Percentiles rank a stretch among this genome's conserved stretches.
phyloP scores from a whole-genome alignment of 1,139 yeast genomes.

The Debaryomycetaceae sp. region DNA sequence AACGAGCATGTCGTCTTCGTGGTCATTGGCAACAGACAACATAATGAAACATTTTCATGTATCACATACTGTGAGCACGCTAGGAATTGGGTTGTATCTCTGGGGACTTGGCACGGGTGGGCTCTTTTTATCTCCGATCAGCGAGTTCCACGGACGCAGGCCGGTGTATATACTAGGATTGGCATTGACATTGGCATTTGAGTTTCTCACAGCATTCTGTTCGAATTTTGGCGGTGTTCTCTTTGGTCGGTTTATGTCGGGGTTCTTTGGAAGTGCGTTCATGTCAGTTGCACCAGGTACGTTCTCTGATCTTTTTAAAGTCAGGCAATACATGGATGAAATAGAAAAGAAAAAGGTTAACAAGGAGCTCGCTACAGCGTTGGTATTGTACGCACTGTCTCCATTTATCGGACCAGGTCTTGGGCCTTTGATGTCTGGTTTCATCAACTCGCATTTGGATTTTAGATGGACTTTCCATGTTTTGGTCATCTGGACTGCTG shows the following conservation, averaged over 20 bases:
- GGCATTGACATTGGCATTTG: slow-evolving; percentile 19
- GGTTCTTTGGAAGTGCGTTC: slow-evolving; percentile 32
- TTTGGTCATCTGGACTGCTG: slow-evolving; percentile 21
- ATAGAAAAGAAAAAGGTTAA: slow-evolving; percentile 9
- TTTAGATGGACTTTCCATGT: slow-evolving; percentile 27
- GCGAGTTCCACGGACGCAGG: slow-evolving; percentile 33
- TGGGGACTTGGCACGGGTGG: slow-evolving; percentile 34
- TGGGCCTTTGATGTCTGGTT: slow-evolving; percentile 32
- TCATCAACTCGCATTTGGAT: slow-evolving; percentile 18
- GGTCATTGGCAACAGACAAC: slow-evolving; percentile 27
- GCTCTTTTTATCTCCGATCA: slow-evolving; percentile 29
- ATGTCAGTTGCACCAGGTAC: slow-evolving; percentile 37
- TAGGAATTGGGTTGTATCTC: slow-evolving; percentile 29
- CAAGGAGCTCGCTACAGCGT: slow-evolving; percentile 23
- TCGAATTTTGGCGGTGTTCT: slow-evolving; percentile 26
- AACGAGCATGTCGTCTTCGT: slow-evolving; percentile 29
- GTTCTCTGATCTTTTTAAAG: slow-evolving; percentile 28
- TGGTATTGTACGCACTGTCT: slow-evolving; percentile 27
- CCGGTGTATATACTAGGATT: slow-evolving; percentile 24
- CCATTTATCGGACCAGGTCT: slow-evolving; percentile 35
- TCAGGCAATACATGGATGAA: slow-evolving; percentile 8
- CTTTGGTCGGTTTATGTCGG: slow-evolving; percentile 31
- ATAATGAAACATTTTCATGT: slow-evolving; percentile 23
- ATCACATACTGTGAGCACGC: slow-evolving; percentile 24
- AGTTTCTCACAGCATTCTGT: slow-evolving; percentile 27